Percentiles rank a stretch among this genome's conserved stretches.
phyloP scores from a whole-genome alignment of 257 asterid species.

The Leptodermis oblonga region DNA sequence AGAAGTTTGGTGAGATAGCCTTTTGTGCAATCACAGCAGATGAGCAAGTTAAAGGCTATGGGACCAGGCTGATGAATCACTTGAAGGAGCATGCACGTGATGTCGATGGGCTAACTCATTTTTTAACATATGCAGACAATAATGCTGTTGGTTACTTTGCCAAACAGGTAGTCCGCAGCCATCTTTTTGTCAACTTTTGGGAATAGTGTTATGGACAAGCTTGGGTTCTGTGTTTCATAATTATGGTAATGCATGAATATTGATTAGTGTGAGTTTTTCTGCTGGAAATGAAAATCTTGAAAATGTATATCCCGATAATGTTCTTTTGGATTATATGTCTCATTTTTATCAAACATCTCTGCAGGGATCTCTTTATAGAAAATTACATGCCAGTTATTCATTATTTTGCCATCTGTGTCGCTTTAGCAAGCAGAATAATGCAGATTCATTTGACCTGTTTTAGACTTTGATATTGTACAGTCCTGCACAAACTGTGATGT shows the following conservation, averaged over 20 bases:
- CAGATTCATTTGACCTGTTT: not conserved
- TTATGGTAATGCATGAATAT: not conserved
- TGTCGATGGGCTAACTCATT: conserved; percentile 88
- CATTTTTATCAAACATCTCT: not conserved
- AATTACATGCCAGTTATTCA: not conserved
- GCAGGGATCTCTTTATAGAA: not conserved
- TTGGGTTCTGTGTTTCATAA: not conserved
- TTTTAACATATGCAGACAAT: conserved; percentile 97
- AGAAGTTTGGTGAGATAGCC: conserved; percentile 97
- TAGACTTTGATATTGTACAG: not conserved
- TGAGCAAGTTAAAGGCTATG: conserved; percentile 98
- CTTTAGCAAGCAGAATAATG: not conserved
- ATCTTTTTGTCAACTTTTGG: conserved; percentile 11
- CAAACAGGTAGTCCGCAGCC: conserved; percentile 74
- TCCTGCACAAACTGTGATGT: not conserved
- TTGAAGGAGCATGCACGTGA: conserved; percentile 97
- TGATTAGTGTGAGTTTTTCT: not conserved
- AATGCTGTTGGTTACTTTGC: conserved; percentile 98
- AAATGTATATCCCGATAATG: not conserved
- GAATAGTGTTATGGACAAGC: not conserved
- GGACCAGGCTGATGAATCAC: conserved; percentile 97
- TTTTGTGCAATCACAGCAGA: conserved; percentile 96
- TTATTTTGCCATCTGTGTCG: not conserved
- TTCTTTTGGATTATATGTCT: not conserved
- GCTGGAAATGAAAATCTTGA: not conserved